A percentile compares a stretch with the other conserved stretches of the same genome.
phyloP scores from a whole-genome alignment of 768 basidiomycete species.

The Podaxis sp. region DNA sequence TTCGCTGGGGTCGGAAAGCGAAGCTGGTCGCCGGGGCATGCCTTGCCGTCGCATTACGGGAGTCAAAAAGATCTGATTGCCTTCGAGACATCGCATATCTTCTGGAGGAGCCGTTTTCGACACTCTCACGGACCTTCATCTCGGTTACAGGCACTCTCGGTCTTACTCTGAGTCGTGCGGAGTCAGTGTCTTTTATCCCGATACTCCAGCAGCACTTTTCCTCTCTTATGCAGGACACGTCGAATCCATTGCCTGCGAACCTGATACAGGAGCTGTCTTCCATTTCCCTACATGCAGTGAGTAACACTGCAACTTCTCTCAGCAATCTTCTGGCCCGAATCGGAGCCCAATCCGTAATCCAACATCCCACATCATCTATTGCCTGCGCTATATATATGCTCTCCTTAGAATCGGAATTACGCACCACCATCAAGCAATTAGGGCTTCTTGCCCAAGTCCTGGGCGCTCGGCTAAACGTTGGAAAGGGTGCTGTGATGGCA shows the following conservation, averaged over 20 bases:
- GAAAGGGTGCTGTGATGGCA: slow-evolving; percentile 57
- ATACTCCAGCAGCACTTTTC: slow-evolving; percentile 53
- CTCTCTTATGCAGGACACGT: slow-evolving; percentile 30
- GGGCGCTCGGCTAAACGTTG: slow-evolving; percentile 47
- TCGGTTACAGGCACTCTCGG: slow-evolving; percentile 51
- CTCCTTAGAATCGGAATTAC: slow-evolving; percentile 65
- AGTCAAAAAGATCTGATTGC: slow-evolving; percentile 65
- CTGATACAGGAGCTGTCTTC: slow-evolving; percentile 38
- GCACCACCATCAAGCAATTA: slow-evolving; percentile 49
- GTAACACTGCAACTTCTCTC: slow-evolving; percentile 46
- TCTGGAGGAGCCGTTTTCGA: slow-evolving; percentile 48
- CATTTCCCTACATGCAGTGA: slow-evolving; percentile 38
- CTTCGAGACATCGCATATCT: slow-evolving; percentile 69
- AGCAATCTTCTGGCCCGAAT: slow-evolving; percentile 40
- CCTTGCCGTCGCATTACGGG: slow-evolving; percentile 68
- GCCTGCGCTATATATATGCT: slow-evolving; percentile 72
- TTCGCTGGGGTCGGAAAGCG: slow-evolving; percentile 75
- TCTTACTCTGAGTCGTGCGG: slow-evolving; percentile 49
- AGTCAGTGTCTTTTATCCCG: slow-evolving; percentile 60
- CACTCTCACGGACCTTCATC: slow-evolving; percentile 55
- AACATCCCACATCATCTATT: slow-evolving; percentile 40
- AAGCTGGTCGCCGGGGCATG: slow-evolving; percentile 68
- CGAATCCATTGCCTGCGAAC: slow-evolving; percentile 28
- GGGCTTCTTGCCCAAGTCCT: slow-evolving; percentile 57
- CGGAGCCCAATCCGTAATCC: slow-evolving; percentile 28